phyloP scores from a whole-genome alignment of 345 rosid species.

The Physaria fendleri region DNA sequence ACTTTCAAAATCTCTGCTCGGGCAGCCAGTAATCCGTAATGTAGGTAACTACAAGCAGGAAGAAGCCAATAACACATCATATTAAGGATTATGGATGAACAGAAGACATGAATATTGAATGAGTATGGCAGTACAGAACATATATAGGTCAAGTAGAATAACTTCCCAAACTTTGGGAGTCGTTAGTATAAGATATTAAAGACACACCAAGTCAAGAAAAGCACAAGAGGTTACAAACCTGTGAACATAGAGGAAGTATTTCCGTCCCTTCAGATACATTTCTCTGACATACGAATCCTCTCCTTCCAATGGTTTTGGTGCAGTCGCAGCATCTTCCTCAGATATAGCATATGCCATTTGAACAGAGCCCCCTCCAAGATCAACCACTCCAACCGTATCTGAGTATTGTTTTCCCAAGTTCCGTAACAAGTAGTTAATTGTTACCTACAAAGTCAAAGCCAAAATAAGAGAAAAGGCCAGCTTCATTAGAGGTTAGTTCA shows the following conservation, averaged over 20 bases:
- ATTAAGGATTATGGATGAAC: background rate
- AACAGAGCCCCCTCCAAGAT: conserved; percentile 99
- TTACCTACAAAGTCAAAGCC: conserved; percentile 51
- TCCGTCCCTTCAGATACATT: conserved; percentile 71
- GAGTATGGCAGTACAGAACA: background rate
- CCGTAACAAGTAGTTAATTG: conserved; percentile 81
- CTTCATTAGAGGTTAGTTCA: background rate
- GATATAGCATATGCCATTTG: conserved; percentile 99
- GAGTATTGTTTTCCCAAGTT: conserved; percentile 66
- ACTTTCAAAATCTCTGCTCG: conserved; percentile 82
- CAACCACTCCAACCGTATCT: conserved; percentile 88
- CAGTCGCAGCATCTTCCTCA: conserved; percentile 61
- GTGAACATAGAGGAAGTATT: conserved; percentile 88
- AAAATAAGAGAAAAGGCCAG: background rate
- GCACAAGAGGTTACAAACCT: conserved; percentile 39
- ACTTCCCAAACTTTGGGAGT: background rate
- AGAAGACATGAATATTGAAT: background rate
- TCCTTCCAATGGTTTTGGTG: conserved; percentile 59
- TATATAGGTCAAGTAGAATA: background rate
- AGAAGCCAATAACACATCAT: conserved; percentile 11
- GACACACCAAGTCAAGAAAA: background rate
- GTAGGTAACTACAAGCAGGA: conserved; percentile 68
- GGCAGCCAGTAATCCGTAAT: conserved; percentile 90
- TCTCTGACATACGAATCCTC: conserved; percentile 76
- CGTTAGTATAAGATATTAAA: background rate